Percentiles rank a stretch among this genome's conserved stretches.
Evolutionary conservation across 257 asterid genomes (phyloP).

Genomic region (Lavandula angustifolia): DNA sequence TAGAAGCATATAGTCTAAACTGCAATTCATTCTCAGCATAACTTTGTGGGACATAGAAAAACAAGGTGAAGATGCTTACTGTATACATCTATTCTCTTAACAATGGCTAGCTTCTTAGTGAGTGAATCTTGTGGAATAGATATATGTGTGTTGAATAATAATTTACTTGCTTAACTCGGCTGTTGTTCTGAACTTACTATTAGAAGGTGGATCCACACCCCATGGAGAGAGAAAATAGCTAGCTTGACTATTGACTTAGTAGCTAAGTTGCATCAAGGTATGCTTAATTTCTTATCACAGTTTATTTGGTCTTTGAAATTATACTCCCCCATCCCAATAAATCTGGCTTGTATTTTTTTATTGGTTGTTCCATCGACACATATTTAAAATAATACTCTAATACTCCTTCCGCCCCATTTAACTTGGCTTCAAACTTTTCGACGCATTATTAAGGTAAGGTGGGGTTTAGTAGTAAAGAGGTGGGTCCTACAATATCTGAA

Average conservation of each 20-base stretch:
- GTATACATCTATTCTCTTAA: too few relatives aligned
- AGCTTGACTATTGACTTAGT: constrained; percentile 16
- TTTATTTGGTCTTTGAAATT: too few relatives aligned
- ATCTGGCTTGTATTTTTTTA: too few relatives aligned
- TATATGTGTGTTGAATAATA: too few relatives aligned
- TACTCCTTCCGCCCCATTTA: too few relatives aligned
- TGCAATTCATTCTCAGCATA: not conserved
- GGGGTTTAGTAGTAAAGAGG: too few relatives aligned
- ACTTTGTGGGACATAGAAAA: not conserved
- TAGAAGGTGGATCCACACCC: constrained; percentile 44
- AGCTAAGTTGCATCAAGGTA: not conserved
- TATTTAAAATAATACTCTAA: too few relatives aligned
- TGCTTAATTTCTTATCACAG: not conserved
- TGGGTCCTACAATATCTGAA: too few relatives aligned
- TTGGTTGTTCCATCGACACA: too few relatives aligned
- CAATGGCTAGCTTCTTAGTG: not conserved
- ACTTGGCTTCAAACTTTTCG: too few relatives aligned
- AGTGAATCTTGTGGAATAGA: constrained; percentile 15
- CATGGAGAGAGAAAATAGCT: constrained; percentile 34
- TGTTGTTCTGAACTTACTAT: not conserved
- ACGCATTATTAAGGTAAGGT: too few relatives aligned
- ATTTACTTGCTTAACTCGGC: not conserved
- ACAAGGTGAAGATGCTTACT: not conserved
- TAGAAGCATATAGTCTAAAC: constrained; percentile 4
- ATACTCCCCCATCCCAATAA: too few relatives aligned